Evolutionary conservation across 1,284 basidiomycete genomes (phyloP).

Genomic region (Cutaneotrichosporon daszewskae): DNA sequence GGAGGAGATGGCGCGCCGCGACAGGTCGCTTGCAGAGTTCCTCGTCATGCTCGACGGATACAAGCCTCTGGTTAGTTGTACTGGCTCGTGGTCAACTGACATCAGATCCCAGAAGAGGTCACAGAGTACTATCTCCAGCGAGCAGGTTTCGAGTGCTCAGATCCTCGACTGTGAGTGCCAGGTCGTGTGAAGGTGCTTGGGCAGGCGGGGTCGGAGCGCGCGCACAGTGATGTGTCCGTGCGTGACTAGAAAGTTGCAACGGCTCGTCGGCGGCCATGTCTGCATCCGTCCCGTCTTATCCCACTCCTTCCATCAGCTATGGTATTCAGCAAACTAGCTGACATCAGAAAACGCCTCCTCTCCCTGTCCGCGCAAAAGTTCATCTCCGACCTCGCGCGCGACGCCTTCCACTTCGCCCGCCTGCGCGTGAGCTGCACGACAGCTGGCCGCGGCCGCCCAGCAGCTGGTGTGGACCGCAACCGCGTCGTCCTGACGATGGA

Average conservation of each 20-base stretch:
- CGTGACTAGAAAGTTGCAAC: too few relatives aligned
- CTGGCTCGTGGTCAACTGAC: slow-evolving; percentile 1
- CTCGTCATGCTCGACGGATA: slow-evolving; percentile 94
- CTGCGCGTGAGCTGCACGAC: slow-evolving; percentile 62
- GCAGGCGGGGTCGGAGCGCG: not conserved
- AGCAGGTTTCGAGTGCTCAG: slow-evolving; percentile 93
- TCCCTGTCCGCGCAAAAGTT: slow-evolving; percentile 98
- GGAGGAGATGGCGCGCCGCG: slow-evolving; percentile 70
- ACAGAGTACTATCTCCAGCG: slow-evolving; percentile 96
- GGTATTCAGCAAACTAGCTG: not conserved
- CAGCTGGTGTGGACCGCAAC: slow-evolving; percentile 64
- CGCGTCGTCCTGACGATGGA: slow-evolving; percentile 98
- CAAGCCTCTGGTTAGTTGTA: slow-evolving; percentile 72
- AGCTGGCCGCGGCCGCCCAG: slow-evolving; percentile 44
- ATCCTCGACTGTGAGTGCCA: slow-evolving; percentile 71
- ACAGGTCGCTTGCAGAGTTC: slow-evolving; percentile 87
- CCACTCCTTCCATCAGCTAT: not conserved
- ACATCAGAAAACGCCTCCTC: slow-evolving; percentile 75
- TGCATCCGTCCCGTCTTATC: not conserved
- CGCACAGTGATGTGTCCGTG: too few relatives aligned
- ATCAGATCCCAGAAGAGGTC: slow-evolving; percentile 93
- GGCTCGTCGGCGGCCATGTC: too few relatives aligned
- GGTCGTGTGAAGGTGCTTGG: not conserved
- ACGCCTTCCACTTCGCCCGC: slow-evolving; percentile 96
- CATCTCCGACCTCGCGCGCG: slow-evolving; percentile 91